Base-by-base conservation (phyloP, 2,329 filamentous ascomycete species). In the Colletotrichum liriopes region DNA sequence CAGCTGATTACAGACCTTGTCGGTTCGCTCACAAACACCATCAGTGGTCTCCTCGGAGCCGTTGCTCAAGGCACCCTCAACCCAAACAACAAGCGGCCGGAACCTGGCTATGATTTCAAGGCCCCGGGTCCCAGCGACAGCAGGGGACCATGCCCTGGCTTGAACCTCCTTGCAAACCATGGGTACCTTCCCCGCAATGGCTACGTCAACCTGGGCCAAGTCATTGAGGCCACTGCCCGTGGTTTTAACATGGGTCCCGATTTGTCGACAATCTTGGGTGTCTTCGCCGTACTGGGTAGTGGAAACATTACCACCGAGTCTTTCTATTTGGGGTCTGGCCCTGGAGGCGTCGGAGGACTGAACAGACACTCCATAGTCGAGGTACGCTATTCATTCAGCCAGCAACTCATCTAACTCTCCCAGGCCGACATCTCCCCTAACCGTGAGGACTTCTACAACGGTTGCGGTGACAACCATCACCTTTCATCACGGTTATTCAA, bases 151-250 rank as follows among this genome's bases (percentile, higher is more conserved):
- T 86, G 84, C 55, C 84, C 84, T 1, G 83, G 83, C 74, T 76
- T 86, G 70, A 86, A 86, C 67, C 81, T 84, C 1, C 77, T 86
- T 18, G 82, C 83, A 11, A 86, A 86, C 73, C 81, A 86, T 58
- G 82, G 81, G 0, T 85, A 82, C 70, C 80, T 86, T 26, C 82
- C 82, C 0, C 84, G 81, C 55, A 76, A 85, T 54, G 84, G 84
- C 18, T 76, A 69, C 32, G 69, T 72, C 54, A 72, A 54, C 41
- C 39, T 72, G 11, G 69, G 65, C 23, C 69, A 72, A 5, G 65
- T 72, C 14, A 47, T 69, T 29, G 69, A 72, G 29, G 69, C 69
- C 7, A 55, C 65, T 9, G 65, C 69, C 3, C 65, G 69, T 12
- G 69, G 65, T 6, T 72, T 72, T 11, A 72, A 69, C 59, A 69